phyloP scores from a whole-genome alignment of 805 yeast species.

The Teunomyces barrocoloradensis region DNA sequence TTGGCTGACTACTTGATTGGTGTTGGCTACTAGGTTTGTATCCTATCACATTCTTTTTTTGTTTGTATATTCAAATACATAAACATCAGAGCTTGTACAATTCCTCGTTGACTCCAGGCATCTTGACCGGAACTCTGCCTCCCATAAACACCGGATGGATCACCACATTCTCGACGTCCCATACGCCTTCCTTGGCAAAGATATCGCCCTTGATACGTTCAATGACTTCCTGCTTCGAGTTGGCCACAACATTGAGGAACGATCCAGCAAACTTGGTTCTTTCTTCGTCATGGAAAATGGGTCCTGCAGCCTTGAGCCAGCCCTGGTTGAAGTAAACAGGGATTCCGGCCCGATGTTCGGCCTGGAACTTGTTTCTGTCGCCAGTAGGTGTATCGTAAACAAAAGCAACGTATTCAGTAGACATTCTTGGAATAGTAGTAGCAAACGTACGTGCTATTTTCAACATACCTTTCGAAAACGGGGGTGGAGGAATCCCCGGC shows the following conservation, averaged over 20 bases:
- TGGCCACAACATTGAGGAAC: slow-evolving; percentile 60
- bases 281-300: slow-evolving; percentile 39
- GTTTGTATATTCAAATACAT: background rate
- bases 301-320: slow-evolving; percentile 42
- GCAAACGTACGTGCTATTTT: background rate
- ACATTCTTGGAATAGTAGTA: slow-evolving; percentile 10
- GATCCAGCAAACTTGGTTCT: slow-evolving; percentile 66
- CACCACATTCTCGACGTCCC: slow-evolving; percentile 67
- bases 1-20: slow-evolving; percentile 92
- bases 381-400: slow-evolving; percentile 67
- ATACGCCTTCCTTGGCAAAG: slow-evolving; percentile 63
- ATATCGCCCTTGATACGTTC: slow-evolving; percentile 63
- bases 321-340: slow-evolving; percentile 40
- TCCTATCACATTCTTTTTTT: no score
- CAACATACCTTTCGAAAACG: background rate
- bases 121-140: slow-evolving; percentile 30
- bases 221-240: slow-evolving; percentile 60
- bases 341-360: slow-evolving; percentile 50
- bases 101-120: slow-evolving; percentile 26
- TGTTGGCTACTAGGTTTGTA: slow-evolving; percentile 61
- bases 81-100: slow-evolving; percentile 6
- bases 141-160: slow-evolving; percentile 52
- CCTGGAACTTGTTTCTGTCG: slow-evolving; percentile 53
- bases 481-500: background rate
- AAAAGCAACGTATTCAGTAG: slow-evolving; percentile 47